These are phyloP conservation scores for Vigna unguiculata DNA, from an alignment of 306 rosid genomes.

Conservation along the genomic window DNA sequence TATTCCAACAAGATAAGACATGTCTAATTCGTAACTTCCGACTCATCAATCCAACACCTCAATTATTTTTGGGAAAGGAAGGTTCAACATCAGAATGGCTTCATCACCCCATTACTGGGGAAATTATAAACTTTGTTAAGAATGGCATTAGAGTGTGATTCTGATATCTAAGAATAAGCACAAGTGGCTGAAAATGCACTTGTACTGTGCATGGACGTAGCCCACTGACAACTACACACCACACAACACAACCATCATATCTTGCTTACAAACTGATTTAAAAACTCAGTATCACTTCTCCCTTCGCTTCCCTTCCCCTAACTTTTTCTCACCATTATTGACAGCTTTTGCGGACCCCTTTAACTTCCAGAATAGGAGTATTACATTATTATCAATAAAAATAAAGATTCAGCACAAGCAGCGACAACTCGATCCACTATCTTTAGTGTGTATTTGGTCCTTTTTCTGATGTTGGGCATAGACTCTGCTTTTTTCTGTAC, in stretches of 20 bases:
- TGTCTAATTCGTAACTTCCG: slow-evolving; percentile 40
- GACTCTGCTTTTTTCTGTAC: slow-evolving; percentile 28
- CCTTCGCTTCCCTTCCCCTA: slow-evolving; percentile 3
- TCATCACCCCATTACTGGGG: slow-evolving; percentile 43
- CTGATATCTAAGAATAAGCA: slow-evolving; percentile 34
- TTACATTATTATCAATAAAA: slow-evolving; percentile 34
- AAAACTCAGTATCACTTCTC: slow-evolving; percentile 31
- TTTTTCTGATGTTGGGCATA: slow-evolving; percentile 36
- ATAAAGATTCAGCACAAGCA: slow-evolving; percentile 39
- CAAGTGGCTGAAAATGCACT: slow-evolving; percentile 37
- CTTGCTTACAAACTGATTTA: slow-evolving; percentile 31
- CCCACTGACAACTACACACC: slow-evolving; percentile 39
- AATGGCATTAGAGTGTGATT: slow-evolving; percentile 30
- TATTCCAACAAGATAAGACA: slow-evolving; percentile 42
- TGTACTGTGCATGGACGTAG: slow-evolving; percentile 8
- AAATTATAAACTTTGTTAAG: slow-evolving; percentile 21
- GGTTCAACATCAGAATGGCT: slow-evolving; percentile 48
- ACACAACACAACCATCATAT: slow-evolving; percentile 39
- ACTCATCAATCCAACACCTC: slow-evolving; percentile 60
- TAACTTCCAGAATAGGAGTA: slow-evolving; percentile 37
- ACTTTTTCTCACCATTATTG: slow-evolving; percentile 45
- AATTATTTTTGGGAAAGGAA: slow-evolving; percentile 39
- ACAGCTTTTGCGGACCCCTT: slow-evolving; percentile 24
- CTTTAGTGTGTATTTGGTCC: slow-evolving; percentile 23
- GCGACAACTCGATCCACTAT: slow-evolving; percentile 34